These are phyloP conservation scores for Calonectria montana DNA, from an alignment of 2,329 filamentous ascomycete species.

Conservation along the genomic window DNA sequence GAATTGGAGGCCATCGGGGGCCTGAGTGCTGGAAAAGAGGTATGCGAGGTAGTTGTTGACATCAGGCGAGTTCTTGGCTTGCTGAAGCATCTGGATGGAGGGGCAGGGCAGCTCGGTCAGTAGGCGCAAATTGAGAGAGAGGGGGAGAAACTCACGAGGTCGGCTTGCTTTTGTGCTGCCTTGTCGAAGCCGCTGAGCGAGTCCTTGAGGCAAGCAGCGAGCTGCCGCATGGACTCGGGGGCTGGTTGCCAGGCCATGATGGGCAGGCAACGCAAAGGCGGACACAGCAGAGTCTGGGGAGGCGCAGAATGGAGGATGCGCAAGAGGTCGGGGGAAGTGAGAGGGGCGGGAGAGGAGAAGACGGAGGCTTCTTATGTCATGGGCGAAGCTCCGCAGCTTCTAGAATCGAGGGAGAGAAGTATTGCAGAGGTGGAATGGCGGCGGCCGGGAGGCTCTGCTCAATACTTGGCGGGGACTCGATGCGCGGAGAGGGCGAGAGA, in stretches of 20 bases:
- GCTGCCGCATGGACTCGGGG: constrained; percentile 87
- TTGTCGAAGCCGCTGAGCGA: constrained; percentile 88
- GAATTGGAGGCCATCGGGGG: constrained; percentile 70
- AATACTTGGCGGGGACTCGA: constrained; percentile 26
- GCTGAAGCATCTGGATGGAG: constrained; percentile 78
- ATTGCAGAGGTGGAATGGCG: constrained; percentile 23
- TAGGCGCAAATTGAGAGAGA: constrained; percentile 18
- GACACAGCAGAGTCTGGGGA: constrained; percentile 31
- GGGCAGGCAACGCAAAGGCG: constrained; percentile 34
- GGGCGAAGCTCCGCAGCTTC: constrained; percentile 41
- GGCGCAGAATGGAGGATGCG: constrained; percentile 15
- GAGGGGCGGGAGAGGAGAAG: constrained; percentile 21
- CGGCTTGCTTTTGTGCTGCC: constrained; percentile 86
- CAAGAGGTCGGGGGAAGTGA: constrained; percentile 12
- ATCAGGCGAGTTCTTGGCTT: constrained; percentile 89
- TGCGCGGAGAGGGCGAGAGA: constrained; percentile 10
- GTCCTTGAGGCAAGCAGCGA: constrained; percentile 89
- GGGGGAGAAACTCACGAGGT: constrained; percentile 70
- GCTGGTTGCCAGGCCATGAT: constrained; percentile 94
- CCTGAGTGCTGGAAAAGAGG: constrained; percentile 80
- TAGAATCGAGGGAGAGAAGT: constrained; percentile 26
- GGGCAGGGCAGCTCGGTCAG: constrained; percentile 35
- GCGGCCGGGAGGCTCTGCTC: constrained; percentile 30
- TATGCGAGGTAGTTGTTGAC: constrained; percentile 98
- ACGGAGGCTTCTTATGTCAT: constrained; percentile 38